Percentiles rank a stretch among this genome's conserved stretches.
Conservation (phyloP, 257 asterid genomes). For the Solanum chiquidenum region DNA sequence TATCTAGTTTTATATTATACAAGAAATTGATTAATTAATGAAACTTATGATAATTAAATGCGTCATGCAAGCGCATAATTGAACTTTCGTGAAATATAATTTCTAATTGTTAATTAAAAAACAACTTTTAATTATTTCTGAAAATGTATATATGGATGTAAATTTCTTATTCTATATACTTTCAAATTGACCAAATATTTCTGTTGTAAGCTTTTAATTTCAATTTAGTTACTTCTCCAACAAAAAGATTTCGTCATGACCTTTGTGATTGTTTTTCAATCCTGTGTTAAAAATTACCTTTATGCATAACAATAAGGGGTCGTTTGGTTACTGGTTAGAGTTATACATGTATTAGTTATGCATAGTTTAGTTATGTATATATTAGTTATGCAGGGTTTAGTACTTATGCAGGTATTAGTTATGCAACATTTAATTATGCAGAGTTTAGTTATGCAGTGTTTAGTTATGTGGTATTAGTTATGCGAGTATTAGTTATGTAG, state of each 20-base stretch:
- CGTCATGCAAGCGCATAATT: background rate
- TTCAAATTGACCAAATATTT: background rate
- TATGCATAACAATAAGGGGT: background rate
- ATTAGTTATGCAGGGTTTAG: no score
- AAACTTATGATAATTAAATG: background rate
- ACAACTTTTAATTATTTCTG: background rate
- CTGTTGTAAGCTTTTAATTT: background rate
- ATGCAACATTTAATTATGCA: no score
- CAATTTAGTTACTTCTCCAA: background rate
- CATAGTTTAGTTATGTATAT: no score
- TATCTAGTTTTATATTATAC: background rate
- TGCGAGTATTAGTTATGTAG: no score
- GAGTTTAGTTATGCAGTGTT: no score
- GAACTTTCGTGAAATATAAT: background rate
- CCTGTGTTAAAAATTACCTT: background rate
- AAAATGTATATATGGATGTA: background rate
- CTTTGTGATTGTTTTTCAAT: background rate
- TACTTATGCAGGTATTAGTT: no score
- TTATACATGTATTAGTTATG: no score
- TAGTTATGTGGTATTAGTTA: no score
- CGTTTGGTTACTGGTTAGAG: no score
- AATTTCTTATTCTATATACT: background rate
- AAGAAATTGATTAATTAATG: background rate
- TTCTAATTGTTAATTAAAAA: no score
- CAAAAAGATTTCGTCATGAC: background rate